Base-by-base conservation (phyloP, 441 rosid species). In the Croton setiger region DNA sequence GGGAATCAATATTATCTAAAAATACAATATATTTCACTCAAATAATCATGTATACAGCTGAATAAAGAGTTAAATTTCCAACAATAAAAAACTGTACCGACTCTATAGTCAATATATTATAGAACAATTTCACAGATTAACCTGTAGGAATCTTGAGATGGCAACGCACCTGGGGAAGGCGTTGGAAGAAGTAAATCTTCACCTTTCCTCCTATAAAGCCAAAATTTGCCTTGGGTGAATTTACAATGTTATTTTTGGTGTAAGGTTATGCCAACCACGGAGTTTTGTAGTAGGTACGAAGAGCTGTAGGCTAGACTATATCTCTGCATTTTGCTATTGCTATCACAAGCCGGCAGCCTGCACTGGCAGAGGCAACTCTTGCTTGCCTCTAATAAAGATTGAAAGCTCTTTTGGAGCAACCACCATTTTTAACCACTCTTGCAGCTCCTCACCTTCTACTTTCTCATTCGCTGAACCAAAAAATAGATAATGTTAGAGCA, bases 361-460 rank as follows among this genome's bases (percentile, higher is more conserved):
- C 71, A 86, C 59, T 0, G 88, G 88, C 47, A 85, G 82, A 71
- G 85, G 77, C 23, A 80, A 72, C 72, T 65, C 83, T 85, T 85
- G 86, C 66, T 83, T 80, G 69, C 93, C 89, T 74, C 35, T 70
- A 49, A 96, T 74, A 69, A 96, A 96, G 27, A 70, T 58, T 7
- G 76, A 60, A 33, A 96, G 93, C 70, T 96, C 98, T 59, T 84
- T 72, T 3, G 98, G 96, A 15, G 87, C 89, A 12, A 89, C 97
- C 70, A 96, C 96, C 83, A 84, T 68, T 68, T 81, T 87, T 79
- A 96, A 82, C 97, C 95, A 96, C 73, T 86, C 72, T 54, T 85
- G 88, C 75, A 96, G 74, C 77, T 89, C 96, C 76, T 91, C 96
- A 51, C 99, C 99, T 79, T 92, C 97, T 35, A 93, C 90, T 82